Percentiles rank a stretch among this genome's conserved stretches.
Conservation (phyloP, 2,329 filamentous ascomycete species). For the Pseudonectria foliicola region DNA sequence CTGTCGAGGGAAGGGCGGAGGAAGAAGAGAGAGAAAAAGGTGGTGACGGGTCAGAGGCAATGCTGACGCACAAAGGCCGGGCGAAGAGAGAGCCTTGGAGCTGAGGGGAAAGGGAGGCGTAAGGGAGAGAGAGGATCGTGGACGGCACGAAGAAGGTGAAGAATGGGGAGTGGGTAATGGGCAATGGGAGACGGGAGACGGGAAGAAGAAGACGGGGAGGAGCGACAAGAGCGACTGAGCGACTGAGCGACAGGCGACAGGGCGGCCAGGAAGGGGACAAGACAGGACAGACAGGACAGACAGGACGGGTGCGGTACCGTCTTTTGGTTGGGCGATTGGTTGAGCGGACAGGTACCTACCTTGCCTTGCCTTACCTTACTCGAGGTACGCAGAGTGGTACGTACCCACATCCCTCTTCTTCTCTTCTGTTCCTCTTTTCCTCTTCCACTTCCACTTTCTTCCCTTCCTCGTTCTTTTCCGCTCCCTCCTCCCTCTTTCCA, state of each 20-base stretch:
- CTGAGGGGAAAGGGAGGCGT: conserved; percentile 4
- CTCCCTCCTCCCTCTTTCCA: conserved; percentile 2
- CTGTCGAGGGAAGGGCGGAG: conserved; percentile 5
- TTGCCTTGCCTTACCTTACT: too few relatives aligned
- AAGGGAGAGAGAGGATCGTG: conserved; percentile 24
- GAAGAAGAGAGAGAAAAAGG: conserved; percentile 10
- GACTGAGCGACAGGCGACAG: too few relatives aligned
- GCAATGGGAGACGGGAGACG: conserved; percentile 21
- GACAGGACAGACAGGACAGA: too few relatives aligned
- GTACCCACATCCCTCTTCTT: too few relatives aligned
- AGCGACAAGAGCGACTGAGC: conserved; percentile 27
- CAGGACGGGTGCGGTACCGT: conserved; percentile 23
- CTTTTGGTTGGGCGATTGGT: conserved; percentile 21
- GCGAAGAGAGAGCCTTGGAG: conserved; percentile 7
- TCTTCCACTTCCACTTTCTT: too few relatives aligned
- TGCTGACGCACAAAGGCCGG: conserved; percentile 12
- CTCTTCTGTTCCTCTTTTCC: too few relatives aligned
- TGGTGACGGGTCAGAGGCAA: conserved; percentile 22
- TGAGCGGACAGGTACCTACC: conserved; percentile 17
- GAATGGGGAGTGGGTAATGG: conserved; percentile 5
- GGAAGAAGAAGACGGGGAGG: conserved; percentile 30
- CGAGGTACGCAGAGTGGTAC: conserved; percentile 15
- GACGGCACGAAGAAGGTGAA: conserved; percentile 23
- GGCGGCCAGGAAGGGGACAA: too few relatives aligned
- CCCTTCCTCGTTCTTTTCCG: too few relatives aligned